These are phyloP conservation scores for Pyrenula massariospora DNA, from an alignment of 495 filamentous ascomycete genomes.

Conservation along the genomic window DNA sequence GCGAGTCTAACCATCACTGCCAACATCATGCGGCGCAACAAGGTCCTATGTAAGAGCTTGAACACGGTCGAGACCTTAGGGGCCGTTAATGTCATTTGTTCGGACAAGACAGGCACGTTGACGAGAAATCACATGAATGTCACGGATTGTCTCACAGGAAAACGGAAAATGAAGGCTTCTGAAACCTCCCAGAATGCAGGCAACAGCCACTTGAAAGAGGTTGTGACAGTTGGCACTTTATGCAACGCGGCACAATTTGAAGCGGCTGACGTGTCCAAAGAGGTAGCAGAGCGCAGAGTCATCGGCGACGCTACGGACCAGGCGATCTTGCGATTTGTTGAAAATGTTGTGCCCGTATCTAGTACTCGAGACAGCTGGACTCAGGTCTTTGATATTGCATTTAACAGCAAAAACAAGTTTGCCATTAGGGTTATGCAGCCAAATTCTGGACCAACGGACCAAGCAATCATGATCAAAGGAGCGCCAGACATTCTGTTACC, in stretches of 20 bases:
- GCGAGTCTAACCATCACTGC: conserved; percentile 48
- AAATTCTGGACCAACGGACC: conserved; percentile 1
- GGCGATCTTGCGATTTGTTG: conserved; percentile 55
- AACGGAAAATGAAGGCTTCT: conserved; percentile 9
- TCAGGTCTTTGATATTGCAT: conserved; percentile 52
- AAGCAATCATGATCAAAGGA: conserved; percentile 47
- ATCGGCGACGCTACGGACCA: conserved; percentile 65
- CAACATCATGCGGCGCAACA: conserved; percentile 48
- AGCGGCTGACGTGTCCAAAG: conserved; percentile 37
- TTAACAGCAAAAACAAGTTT: conserved; percentile 71
- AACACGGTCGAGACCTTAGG: conserved; percentile 62
- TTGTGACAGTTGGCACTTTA: conserved; percentile 37
- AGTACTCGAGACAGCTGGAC: conserved; percentile 40
- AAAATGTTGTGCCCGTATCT: conserved; percentile 38
- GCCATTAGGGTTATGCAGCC: not conserved
- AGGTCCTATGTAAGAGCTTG: conserved; percentile 52
- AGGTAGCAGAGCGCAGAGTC: conserved; percentile 42
- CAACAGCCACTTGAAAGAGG: conserved; percentile 26
- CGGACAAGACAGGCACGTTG: conserved; percentile 59
- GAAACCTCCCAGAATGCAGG: not conserved
- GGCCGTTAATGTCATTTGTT: conserved; percentile 54
- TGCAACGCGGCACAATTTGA: conserved; percentile 67
- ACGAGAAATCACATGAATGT: conserved; percentile 54
- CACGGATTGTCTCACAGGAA: conserved; percentile 38
- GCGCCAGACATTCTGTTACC: conserved; percentile 53